Conservation (phyloP, 2,329 filamentous ascomycete species). For the Pseudogymnoascus destructans region DNA sequence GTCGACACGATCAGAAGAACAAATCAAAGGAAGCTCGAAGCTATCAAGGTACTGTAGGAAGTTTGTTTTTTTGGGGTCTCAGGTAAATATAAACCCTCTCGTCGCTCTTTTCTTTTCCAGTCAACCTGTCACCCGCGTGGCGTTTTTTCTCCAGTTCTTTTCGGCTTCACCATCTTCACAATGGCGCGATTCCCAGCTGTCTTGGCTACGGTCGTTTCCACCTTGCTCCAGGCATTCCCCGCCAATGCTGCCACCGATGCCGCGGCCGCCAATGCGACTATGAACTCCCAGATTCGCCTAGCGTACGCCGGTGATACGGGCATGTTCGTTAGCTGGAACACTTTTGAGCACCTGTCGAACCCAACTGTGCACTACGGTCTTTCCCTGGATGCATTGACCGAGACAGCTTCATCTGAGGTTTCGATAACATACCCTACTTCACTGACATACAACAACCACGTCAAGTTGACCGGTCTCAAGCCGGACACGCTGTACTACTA, state of each 20-base stretch:
- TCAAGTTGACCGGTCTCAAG: conserved; percentile 15
- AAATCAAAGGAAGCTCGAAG: neutral
- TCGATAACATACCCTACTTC: conserved; percentile 26
- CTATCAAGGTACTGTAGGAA: neutral
- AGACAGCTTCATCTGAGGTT: conserved; percentile 19
- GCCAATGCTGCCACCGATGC: conserved; percentile 1
- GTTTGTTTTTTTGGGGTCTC: neutral
- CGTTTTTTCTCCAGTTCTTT: neutral
- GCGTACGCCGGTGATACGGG: conserved; percentile 17
- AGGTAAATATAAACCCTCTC: neutral
- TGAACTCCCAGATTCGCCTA: conserved; percentile 12
- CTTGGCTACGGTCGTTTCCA: neutral
- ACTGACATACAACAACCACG: conserved; percentile 24
- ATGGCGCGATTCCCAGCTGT: neutral
- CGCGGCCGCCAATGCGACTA: neutral
- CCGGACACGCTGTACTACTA: conserved; percentile 21
- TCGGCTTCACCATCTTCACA: neutral
- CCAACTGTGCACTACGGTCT: conserved; percentile 26
- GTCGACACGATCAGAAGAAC: neutral
- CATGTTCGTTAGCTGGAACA: conserved; percentile 27
- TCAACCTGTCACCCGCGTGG: neutral
- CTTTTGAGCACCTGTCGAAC: conserved; percentile 19
- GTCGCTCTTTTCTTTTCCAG: neutral
- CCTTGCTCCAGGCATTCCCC: neutral
- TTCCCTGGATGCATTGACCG: conserved; percentile 16